Base-by-base conservation (phyloP, 2,329 filamentous ascomycete species). In the Ophioceras dolichostomum region DNA sequence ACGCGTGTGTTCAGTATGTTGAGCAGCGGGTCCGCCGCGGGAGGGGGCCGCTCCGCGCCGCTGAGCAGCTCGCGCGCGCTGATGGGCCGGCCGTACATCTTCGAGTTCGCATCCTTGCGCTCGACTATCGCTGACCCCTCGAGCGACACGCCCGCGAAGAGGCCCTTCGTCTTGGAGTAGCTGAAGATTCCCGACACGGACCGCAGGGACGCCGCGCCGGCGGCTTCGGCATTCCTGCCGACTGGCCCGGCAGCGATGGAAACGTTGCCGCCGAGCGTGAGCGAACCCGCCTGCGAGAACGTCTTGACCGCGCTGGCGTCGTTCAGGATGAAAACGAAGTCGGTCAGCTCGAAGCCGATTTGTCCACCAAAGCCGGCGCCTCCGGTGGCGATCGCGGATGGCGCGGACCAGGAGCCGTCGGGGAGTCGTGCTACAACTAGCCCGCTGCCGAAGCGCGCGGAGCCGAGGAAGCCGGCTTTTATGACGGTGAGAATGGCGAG, bases 301-400 rank as follows among this genome's bases (percentile, higher is more conserved):
- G 89, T 88, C 58, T 85, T 85, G 47, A 98, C 89, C 32, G 91
- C 89, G 41, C 68, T 76, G 30, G 78, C 68, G 54, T 98, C 89
- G 62, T 98, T 98, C 46, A 98, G 77, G 47, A 98, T 95, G 62
- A 98, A 96, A 56, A 98, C 91, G 55, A 98, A 98, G 57, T 91
- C 85, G 41, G 85, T 91, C 43, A 93, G 61, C 59, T 93, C 85
- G 58, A 89, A 84, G 26, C 84, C 84, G 51, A 93, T 85, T 61
- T 91, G 84, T 29, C 84, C 84, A 47, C 84, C 84, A 46, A 93
- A 83, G 18, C 84, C 85, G 38, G 79, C 85, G 47, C 85, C 85
- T 20, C 81, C 77, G 2, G 83, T 87, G 37, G 79, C 79, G 52
- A 91, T 87, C 36, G 84, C 85, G 40, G 77, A 82, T 10, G 84